Conservation (phyloP, 495 filamentous ascomycete species). For the Aspergillus diversus region DNA sequence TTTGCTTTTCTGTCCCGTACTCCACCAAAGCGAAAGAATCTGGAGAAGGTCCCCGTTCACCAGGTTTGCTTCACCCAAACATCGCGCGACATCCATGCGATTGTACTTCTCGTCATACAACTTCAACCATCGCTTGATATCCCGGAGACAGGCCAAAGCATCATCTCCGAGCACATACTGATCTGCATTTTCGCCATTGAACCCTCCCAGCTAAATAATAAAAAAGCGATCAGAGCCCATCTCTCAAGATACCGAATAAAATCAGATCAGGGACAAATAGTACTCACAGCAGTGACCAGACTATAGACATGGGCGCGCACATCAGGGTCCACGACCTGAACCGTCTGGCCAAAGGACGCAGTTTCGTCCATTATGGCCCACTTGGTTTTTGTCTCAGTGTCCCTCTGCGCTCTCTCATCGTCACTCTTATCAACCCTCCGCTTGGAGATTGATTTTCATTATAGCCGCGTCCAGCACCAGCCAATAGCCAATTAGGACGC, state of each 20-base stretch:
- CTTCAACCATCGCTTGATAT: conserved; percentile 91
- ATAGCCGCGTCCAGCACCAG: too few species aligned
- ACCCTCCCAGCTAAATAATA: conserved; percentile 75
- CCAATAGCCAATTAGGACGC: conserved; percentile 20
- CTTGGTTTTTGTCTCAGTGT: conserved; percentile 12
- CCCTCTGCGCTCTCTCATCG: conserved; percentile 3
- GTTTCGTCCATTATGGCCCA: conserved; percentile 45
- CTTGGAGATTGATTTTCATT: background rate
- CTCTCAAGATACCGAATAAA: background rate
- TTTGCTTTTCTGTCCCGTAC: conserved; percentile 64
- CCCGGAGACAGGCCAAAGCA: conserved; percentile 86
- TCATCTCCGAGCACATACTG: conserved; percentile 91
- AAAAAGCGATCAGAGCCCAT: conserved; percentile 26
- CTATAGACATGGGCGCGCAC: conserved; percentile 89
- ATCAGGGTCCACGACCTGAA: conserved; percentile 75
- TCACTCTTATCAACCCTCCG: background rate
- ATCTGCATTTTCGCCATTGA: conserved; percentile 77
- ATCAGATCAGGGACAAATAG: background rate
- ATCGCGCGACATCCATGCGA: conserved; percentile 92
- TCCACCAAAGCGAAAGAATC: conserved; percentile 81
- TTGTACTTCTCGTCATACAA: conserved; percentile 94
- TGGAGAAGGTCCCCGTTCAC: conserved; percentile 86
- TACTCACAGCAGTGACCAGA: conserved; percentile 85
- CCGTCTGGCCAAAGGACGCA: conserved; percentile 40
- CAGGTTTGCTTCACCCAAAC: conserved; percentile 90